Percentiles rank a stretch among this genome's conserved stretches.
phyloP scores from a whole-genome alignment of 2,329 filamentous ascomycete genomes.

The Sclerotinia minor region DNA sequence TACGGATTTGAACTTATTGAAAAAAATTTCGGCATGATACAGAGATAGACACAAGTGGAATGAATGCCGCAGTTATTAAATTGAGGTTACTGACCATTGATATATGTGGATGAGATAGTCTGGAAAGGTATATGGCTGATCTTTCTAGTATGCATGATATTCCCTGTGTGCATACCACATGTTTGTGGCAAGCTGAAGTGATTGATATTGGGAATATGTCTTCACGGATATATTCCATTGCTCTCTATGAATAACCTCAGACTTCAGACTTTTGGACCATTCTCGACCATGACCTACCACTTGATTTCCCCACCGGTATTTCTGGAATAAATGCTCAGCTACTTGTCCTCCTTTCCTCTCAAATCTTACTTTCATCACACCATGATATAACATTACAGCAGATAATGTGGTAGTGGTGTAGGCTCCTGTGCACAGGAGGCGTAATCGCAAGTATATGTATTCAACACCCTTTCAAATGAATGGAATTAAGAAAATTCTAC shows the following conservation, averaged over 20 bases:
- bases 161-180: background rate
- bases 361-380: background rate
- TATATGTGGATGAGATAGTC: background rate
- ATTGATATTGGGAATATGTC: background rate
- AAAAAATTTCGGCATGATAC: conserved; percentile 2
- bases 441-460: background rate
- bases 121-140: conserved; percentile 2
- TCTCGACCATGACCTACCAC: background rate
- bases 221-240: background rate
- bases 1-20: background rate
- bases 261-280: background rate
- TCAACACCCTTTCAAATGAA: background rate
- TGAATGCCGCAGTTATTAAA: background rate
- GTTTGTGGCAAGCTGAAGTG: background rate
- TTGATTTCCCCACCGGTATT: background rate
- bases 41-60: background rate
- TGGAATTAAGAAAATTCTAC: background rate
- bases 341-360: background rate
- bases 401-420: conserved; percentile 3
- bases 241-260: too few species aligned
- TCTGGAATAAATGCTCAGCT: conserved; percentile 5
- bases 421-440: background rate
- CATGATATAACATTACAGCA: background rate
- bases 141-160: conserved; percentile 8
- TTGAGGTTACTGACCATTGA: background rate